Conservation (phyloP, 2,329 filamentous ascomycete species). For the Camillea tinctor region DNA sequence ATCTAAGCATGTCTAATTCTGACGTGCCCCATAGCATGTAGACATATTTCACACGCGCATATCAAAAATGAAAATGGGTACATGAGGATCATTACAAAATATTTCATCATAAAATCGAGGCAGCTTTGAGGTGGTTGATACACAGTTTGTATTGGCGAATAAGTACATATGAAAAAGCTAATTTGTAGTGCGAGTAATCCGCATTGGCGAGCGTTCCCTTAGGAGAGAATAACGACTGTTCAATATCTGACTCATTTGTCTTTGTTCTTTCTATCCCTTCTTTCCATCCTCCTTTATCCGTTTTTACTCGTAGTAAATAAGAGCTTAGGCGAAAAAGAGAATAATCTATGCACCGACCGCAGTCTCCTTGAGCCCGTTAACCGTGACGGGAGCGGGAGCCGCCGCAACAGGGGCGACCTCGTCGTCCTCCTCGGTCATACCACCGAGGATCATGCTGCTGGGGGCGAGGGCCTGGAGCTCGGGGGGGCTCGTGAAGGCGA, state of each 20-base stretch:
- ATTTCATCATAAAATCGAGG: background rate
- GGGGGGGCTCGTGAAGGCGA: conserved; percentile 44
- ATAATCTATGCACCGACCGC: conserved; percentile 20
- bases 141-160: background rate
- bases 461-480: conserved; percentile 48
- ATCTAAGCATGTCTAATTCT: too few species aligned
- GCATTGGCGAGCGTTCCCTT: background rate
- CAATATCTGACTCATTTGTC: background rate
- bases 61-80: too few species aligned
- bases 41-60: too few species aligned
- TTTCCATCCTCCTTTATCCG: background rate
- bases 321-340: too few species aligned
- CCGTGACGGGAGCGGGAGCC: conserved; percentile 10
- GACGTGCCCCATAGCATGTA: too few species aligned
- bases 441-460: conserved; percentile 47
- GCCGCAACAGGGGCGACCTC: conserved; percentile 9
- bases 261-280: too few species aligned
- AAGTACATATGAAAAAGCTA: background rate
- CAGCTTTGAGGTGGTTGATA: background rate
- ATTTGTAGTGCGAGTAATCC: background rate
- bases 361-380: conserved; percentile 15
- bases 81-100: too few species aligned
- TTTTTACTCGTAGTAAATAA: too few species aligned
- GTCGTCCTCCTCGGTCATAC: conserved; percentile 43
- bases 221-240: background rate